Evolutionary conservation across 805 yeast species (phyloP), one percentile per base, ranked within the genome.

Genomic region (Kuraishia capsulata): DNA sequence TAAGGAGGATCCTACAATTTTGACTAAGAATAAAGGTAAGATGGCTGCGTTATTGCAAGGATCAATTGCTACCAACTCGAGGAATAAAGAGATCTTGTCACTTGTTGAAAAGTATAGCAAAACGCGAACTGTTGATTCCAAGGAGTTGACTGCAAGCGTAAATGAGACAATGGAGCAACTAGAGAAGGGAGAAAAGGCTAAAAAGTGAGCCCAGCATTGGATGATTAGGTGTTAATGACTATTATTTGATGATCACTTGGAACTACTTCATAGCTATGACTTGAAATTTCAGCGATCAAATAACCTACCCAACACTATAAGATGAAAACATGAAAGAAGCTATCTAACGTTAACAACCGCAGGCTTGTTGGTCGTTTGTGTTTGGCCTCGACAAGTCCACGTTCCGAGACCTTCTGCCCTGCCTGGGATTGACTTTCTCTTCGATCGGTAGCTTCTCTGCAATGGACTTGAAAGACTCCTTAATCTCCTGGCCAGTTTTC

Each of bases 11-110:
- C 78, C 78, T 1, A 52, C 62, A 16, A 61, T 73, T 14, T 50
- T 73, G 17, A 51, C 61, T 1, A 53, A 70, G 47, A 73, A 72
- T 51, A 67, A 62, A 38, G 78, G 76, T 2, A 69, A 65, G 35
- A 58, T 69, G 49, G 69, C 68, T 0, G 78, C 78, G 0, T 50
- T 73, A 41, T 66, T 73, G 2, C 78, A 73, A 45, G 74, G 78
- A 2, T 70, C 67, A 11, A 14, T 37, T 17, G 17, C 32, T 2
- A 30, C 24, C 19, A 30, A 37, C 26, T 25, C 33, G 13, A 17
- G 25, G 37, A 28, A 14, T 17, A 36, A 36, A 14, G 38, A 36
- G 25, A 36, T 29, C 13, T 9, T 29, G 28, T 4, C 38, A 10
- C 20, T 36, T 24, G 24, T 36, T 5, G 33, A 36, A 16, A 28